Percentiles rank a stretch among this genome's conserved stretches.
phyloP scores from a whole-genome alignment of 306 rosid species.

The Quercus gilva region DNA sequence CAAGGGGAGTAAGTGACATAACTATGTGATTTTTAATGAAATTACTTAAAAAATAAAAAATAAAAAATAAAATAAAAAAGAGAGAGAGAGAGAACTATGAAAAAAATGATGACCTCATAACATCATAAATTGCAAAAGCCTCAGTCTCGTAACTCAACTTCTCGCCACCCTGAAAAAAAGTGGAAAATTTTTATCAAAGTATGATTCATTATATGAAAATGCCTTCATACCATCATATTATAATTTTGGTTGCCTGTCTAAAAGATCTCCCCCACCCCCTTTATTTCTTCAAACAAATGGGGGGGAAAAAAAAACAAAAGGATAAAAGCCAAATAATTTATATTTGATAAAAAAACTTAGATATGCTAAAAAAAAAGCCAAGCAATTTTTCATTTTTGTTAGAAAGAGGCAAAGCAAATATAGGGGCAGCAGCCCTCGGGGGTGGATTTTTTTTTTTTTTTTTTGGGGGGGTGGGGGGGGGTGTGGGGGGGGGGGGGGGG shows the following conservation, averaged over 20 bases:
- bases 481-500: no score
- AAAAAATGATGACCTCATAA: conserved; percentile 73
- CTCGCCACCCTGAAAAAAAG: conserved; percentile 80
- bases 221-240: conserved; percentile 13
- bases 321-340: not conserved
- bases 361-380: not conserved
- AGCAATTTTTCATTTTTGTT: no score
- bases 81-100: not conserved
- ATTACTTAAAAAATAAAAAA: no score
- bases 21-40: no score
- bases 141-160: conserved; percentile 98
- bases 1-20: not conserved
- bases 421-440: no score
- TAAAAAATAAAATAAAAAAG: no score
- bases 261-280: not conserved
- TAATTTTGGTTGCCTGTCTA: conserved; percentile 1
- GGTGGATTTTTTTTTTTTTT: no score
- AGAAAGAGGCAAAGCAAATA: no score
- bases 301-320: not conserved
- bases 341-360: not conserved
- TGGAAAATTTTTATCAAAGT: conserved; percentile 12
- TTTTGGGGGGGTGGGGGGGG: no score
- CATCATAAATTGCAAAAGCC: conserved; percentile 87
- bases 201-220: conserved; percentile 15
- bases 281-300: no score